A percentile compares a stretch with the other conserved stretches of the same genome.
Evolutionary conservation across 306 rosid genomes (phyloP).

Genomic region (Arachis stenosperma): DNA sequence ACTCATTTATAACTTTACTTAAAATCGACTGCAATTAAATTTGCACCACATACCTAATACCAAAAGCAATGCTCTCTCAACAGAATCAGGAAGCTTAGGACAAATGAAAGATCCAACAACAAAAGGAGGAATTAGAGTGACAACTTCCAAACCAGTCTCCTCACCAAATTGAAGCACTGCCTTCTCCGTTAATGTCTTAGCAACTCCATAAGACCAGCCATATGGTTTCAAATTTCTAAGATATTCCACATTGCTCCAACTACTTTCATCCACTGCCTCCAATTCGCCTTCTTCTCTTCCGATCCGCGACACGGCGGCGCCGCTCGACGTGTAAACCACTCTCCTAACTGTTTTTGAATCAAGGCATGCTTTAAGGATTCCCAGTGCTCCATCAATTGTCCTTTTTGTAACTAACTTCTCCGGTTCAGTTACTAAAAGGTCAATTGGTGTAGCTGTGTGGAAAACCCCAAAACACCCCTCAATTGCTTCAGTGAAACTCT

Average conservation of each 20-base stretch:
- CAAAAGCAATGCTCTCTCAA: conserved; percentile 1
- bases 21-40: no score
- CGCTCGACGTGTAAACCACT: neutral
- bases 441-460: neutral
- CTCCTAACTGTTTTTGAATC: neutral
- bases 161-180: conserved; percentile 21
- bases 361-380: neutral
- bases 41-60: neutral
- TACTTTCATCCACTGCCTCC: neutral
- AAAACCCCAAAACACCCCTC: neutral
- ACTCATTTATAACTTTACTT: no score
- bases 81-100: conserved; percentile 41
- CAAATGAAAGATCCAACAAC: conserved; percentile 58
- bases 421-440: neutral
- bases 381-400: neutral
- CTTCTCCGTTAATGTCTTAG: conserved; percentile 36
- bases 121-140: conserved; percentile 45
- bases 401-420: neutral
- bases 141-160: conserved; percentile 46
- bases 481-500: neutral
- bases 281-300: neutral
- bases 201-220: neutral
- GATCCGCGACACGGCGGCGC: neutral
- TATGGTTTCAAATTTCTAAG: neutral
- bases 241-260: neutral